These are phyloP conservation scores for Streptanthus diversifolius DNA, from an alignment of 345 rosid genomes.

Conservation along the genomic window DNA sequence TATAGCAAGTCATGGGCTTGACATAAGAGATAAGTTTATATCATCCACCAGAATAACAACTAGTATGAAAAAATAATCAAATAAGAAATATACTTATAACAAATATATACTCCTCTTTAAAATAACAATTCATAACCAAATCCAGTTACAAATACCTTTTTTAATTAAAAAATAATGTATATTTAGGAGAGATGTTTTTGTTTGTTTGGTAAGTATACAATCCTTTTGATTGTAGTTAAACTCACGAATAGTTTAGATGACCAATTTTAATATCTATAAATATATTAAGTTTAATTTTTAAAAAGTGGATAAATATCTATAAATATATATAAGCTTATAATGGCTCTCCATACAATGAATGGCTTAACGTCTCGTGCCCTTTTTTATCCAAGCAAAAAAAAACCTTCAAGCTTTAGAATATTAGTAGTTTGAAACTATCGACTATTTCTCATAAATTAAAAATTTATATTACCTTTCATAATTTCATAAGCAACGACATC, in stretches of 20 bases:
- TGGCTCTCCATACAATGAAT: neutral
- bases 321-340: neutral
- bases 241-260: neutral
- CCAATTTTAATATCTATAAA: neutral
- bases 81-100: no score
- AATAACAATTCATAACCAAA: neutral
- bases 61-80: neutral
- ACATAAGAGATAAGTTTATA: neutral
- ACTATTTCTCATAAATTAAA: neutral
- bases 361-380: neutral
- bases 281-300: neutral
- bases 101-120: no score
- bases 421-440: neutral
- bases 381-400: neutral
- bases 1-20: constrained; percentile 16
- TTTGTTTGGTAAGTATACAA: neutral
- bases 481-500: neutral
- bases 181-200: neutral
- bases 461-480: neutral
- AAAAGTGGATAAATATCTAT: neutral
- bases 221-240: no score
- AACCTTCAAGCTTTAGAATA: no score
- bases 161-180: no score
- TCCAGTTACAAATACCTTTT: neutral
- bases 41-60: neutral